Base-by-base conservation (phyloP, 257 asterid genomes). In the Striga asiatica region DNA sequence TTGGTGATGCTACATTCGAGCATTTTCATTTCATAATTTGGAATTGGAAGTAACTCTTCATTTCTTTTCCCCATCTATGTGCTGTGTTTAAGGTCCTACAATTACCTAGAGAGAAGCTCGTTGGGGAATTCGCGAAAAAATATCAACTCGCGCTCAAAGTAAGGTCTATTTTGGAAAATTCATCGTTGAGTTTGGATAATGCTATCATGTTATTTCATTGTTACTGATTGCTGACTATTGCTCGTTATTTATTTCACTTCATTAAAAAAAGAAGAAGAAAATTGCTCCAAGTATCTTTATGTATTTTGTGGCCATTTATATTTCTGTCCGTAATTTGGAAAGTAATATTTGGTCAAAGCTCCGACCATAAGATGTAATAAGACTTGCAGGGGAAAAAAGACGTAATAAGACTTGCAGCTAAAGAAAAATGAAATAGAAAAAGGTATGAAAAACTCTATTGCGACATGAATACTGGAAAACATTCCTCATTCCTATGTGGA, bases 181-280 rank as follows among this genome's bases (percentile, higher is more conserved):
- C 88, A 27, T 65, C 82, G 58, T 58, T 81, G 70, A 72, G 77
- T 54, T 77, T 92, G 32, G 98, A 84, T 47, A 95, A 82, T 35
- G 78, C 74, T 23, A 48, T 82, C 56, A 31, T 88, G 80, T 71
- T 84, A 61, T 92, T 92, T 72, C 78, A 78, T 58, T 73, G 74
- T 74, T 80, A 79, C 71, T 81, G 73, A 68, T 38, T 38, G 29
- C 57, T 0, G 18, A 1, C 45, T 11, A 10, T 29, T 29, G 45
- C 45, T 3, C 17, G 8, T 46, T 46, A 9, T 46, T 46, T 46
- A 20, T 46, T 10, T 37, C 17, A n/a, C n/a, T n/a, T n/a, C n/a
- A n/a, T n/a, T n/a, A n/a, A n/a, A n/a, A n/a, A n/a, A n/a, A n/a
- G n/a, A n/a, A n/a, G n/a, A n/a, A n/a, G n/a, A n/a, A n/a, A n/a